Base-by-base conservation (phyloP, 768 basidiomycete genomes). In the Boletus tomentosulus region DNA sequence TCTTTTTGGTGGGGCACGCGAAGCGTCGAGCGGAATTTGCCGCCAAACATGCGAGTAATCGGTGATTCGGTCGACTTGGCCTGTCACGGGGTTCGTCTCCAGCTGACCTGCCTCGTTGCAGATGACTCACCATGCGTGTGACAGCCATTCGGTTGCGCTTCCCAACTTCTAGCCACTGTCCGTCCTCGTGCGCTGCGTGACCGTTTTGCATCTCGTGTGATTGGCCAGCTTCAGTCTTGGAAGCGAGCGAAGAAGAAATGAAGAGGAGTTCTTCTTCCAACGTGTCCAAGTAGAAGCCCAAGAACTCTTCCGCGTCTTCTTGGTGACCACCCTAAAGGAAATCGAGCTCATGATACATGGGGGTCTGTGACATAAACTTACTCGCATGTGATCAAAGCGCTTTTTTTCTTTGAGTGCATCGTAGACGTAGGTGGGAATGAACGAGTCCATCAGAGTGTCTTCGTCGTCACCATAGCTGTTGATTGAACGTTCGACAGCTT, bases 291-390 rank as follows among this genome's bases (percentile, higher is more conserved):
- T 92, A 96, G 73, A 97, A 98, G 3, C 96, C 96, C n/a, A 98
- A 76, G 70, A 97, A 98, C 71, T 99, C 96, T 70, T 99, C 95
- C 10, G 95, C 96, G 54, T 99, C 96, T 68, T 99, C 96, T 73
- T 99, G 96, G 54, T 93, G 90, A 0, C 94, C 94, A 35, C 90
- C 84, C 82, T 92, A 16, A 59, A 45, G 6, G 31, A 51, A 35
- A 41, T 62, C 49, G 19, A 48, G 13, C 46, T 28, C 27, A 44
- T 27, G 35, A 53, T 11, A 38, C 3, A 54, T n/a, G 8, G 15
- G 27, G n/a, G 22, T 55, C 27, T 57, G 55, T 6, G 35, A 61
- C 30, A 39, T 22, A 1, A 3, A 79, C 85, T 62, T 58, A 92
- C 90, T 71, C 88, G 75, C 94, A 98, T 98, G 44, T 80, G 83